A percentile compares a stretch with the other conserved stretches of the same genome.
phyloP scores from a whole-genome alignment of 1,139 yeast species.

The Yamadazyma trypodendri region DNA sequence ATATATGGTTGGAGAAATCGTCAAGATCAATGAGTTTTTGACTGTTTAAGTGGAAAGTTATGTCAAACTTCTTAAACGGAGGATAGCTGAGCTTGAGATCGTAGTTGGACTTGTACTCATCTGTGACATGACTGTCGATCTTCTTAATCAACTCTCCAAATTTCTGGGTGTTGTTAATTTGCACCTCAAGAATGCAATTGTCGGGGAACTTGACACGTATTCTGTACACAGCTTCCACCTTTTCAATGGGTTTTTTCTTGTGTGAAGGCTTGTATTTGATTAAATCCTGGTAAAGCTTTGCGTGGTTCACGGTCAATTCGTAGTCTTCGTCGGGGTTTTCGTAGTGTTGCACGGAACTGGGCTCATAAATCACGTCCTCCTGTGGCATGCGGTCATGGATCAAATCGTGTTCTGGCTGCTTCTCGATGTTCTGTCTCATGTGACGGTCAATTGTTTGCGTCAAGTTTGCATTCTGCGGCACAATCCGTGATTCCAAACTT shows the following conservation, averaged over 20 bases:
- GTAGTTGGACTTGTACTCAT: slow-evolving; percentile 34
- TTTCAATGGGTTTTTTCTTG: slow-evolving; percentile 4
- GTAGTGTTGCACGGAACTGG: slow-evolving; percentile 18
- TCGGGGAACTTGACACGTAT: slow-evolving; percentile 57
- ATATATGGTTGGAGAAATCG: slow-evolving; percentile 32
- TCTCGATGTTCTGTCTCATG: neutral
- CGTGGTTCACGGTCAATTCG: slow-evolving; percentile 53
- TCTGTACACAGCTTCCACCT: slow-evolving; percentile 27
- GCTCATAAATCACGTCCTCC: slow-evolving; percentile 15
- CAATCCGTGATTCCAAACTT: neutral
- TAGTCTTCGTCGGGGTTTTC: slow-evolving; percentile 49
- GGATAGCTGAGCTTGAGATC: slow-evolving; percentile 38
- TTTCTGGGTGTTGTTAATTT: slow-evolving; percentile 20
- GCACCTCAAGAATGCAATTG: slow-evolving; percentile 36
- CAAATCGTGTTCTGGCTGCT: neutral
- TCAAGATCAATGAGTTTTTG: slow-evolving; percentile 32
- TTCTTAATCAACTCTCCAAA: slow-evolving; percentile 43
- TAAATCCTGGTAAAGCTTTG: slow-evolving; percentile 49
- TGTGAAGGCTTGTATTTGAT: slow-evolving; percentile 29
- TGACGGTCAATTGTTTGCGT: neutral
- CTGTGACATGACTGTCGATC: slow-evolving; percentile 36
- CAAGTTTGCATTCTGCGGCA: neutral
- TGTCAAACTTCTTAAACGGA: slow-evolving; percentile 40
- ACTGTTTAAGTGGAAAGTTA: slow-evolving; percentile 32
- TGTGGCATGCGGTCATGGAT: too few relatives aligned